Evolutionary conservation across 116 monocot genomes (phyloP).

Genomic region (Zostera marina): DNA sequence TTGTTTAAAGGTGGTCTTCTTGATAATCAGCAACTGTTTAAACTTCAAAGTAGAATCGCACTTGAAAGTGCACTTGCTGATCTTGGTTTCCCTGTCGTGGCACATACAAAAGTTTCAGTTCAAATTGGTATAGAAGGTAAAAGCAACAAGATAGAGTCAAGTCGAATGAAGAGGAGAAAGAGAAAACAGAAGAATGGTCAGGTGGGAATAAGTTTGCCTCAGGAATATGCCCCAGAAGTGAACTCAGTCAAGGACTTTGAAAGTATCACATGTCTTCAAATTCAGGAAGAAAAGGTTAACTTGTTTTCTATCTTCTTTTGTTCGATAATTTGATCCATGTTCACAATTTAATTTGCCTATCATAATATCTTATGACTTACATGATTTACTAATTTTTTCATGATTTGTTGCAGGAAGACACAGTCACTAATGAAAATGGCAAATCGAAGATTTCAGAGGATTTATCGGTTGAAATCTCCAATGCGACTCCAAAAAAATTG

Average conservation of each 20-base stretch:
- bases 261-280: conserved; percentile 16
- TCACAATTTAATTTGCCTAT: not conserved
- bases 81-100: conserved; percentile 57
- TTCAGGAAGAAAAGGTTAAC: conserved; percentile 31
- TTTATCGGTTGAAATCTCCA: not conserved
- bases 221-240: conserved; percentile 7
- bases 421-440: not conserved
- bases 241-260: conserved; percentile 10
- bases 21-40: conserved; percentile 86
- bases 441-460: not conserved
- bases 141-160: conserved; percentile 31
- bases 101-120: conserved; percentile 6
- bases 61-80: conserved; percentile 54
- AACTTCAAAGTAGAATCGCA: conserved; percentile 45
- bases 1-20: conserved; percentile 48
- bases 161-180: conserved; percentile 53
- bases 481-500: conserved; percentile 6
- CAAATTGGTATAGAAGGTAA: conserved; percentile 26
- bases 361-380: not conserved
- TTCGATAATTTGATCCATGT: no score
- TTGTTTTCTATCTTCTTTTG: not conserved
- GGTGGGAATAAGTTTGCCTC: conserved; percentile 10
- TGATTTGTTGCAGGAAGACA: conserved; percentile 4
- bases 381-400: no score
- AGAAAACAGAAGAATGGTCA: conserved; percentile 34